Percentiles rank a stretch among this genome's conserved stretches.
These are phyloP conservation scores for Penicillium sp. DNA, from an alignment of 2,329 filamentous ascomycete species.

Conservation along the genomic window DNA sequence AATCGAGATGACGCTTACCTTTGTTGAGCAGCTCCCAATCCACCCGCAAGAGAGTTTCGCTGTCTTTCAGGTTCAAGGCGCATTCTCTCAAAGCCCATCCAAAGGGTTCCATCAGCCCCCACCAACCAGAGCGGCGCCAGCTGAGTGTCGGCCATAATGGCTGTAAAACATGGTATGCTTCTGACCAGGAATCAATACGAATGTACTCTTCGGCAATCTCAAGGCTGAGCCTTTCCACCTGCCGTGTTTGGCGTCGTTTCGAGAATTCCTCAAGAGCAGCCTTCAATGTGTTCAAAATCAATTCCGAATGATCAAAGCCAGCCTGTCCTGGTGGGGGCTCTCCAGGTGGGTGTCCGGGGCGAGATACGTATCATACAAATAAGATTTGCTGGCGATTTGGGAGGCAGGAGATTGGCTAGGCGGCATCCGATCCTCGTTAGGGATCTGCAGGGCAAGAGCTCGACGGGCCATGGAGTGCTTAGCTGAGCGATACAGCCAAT, in stretches of 20 bases:
- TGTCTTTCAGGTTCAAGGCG: conserved; percentile 44
- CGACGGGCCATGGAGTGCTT: conserved; percentile 50
- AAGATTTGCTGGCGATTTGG: conserved; percentile 50
- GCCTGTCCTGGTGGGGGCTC: conserved; percentile 38
- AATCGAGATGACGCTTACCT: conserved; percentile 23
- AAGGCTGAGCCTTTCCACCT: conserved; percentile 51
- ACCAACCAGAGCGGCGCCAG: conserved; percentile 60
- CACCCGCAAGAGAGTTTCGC: conserved; percentile 48
- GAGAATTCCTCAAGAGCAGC: conserved; percentile 49
- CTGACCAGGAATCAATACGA: conserved; percentile 45
- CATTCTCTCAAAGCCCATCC: conserved; percentile 52
- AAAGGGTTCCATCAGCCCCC: conserved; percentile 51
- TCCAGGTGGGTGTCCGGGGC: conserved; percentile 56
- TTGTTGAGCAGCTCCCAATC: conserved; percentile 53
- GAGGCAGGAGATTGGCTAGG: conserved; percentile 54
- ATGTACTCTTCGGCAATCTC: conserved; percentile 54
- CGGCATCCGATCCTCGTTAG: conserved; percentile 54
- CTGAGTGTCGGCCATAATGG: conserved; percentile 52
- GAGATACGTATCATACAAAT: conserved; percentile 57
- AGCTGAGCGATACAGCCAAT: conserved; percentile 54
- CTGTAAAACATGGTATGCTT: conserved; percentile 49
- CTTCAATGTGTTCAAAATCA: conserved; percentile 48
- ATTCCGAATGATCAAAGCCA: conserved; percentile 49
- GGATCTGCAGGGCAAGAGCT: conserved; percentile 50
- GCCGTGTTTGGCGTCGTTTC: conserved; percentile 49